Conservation (phyloP, 495 filamentous ascomycete genomes). For the Amphirosellinia nigrospora region DNA sequence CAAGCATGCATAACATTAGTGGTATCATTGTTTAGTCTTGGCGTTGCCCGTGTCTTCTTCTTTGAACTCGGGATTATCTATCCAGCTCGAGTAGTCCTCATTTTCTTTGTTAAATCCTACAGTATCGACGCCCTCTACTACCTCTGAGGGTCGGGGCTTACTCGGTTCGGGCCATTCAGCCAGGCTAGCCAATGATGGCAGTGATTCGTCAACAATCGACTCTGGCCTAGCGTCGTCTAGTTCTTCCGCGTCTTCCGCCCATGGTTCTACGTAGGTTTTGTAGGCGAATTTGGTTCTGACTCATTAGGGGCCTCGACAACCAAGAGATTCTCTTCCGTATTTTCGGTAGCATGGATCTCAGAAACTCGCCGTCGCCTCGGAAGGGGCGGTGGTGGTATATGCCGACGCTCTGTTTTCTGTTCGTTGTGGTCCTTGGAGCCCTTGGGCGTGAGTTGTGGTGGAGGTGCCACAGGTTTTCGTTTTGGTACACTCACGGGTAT, state of each 20-base stretch:
- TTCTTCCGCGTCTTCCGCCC: constrained; percentile 47
- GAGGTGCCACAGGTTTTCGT: constrained; percentile 41
- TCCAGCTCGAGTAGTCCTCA: constrained; percentile 38
- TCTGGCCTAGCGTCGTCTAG: constrained; percentile 20
- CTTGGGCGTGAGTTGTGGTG: constrained; percentile 40
- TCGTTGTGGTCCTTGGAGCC: constrained; percentile 32
- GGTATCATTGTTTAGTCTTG: constrained; percentile 4
- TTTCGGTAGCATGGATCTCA: constrained; percentile 33
- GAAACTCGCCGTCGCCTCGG: constrained; percentile 37
- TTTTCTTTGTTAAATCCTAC: constrained; percentile 27
- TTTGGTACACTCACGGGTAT: constrained; percentile 65
- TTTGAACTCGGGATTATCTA: constrained; percentile 34
- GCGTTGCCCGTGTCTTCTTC: not conserved
- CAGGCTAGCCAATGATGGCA: not conserved
- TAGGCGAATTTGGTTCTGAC: constrained; percentile 64
- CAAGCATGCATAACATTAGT: constrained; percentile 14
- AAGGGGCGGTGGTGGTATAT: constrained; percentile 49
- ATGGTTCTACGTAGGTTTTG: constrained; percentile 47
- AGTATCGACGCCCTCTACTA: not conserved
- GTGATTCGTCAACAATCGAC: constrained; percentile 1
- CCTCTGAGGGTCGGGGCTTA: constrained; percentile 6
- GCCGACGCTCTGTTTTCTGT: constrained; percentile 43
- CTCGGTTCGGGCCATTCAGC: not conserved
- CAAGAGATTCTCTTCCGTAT: constrained; percentile 55
- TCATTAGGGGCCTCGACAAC: constrained; percentile 64